Percentiles rank a stretch among this genome's conserved stretches.
Conservation (phyloP, 306 rosid genomes). For the Lathyrus tuberosus region DNA sequence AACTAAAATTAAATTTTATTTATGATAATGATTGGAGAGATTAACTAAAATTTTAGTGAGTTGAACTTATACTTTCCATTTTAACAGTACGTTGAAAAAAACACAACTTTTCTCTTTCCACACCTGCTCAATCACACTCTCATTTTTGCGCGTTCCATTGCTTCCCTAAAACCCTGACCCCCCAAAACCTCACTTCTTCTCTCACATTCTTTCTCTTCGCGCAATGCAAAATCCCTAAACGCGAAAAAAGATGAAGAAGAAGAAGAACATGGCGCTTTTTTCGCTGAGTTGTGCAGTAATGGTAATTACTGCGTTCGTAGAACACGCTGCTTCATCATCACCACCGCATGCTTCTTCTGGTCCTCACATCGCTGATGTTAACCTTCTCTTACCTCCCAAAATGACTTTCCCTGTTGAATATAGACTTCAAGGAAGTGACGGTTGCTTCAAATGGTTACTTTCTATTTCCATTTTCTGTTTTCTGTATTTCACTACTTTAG, state of each 20-base stretch:
- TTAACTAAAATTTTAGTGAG: no score
- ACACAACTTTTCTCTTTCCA: background rate
- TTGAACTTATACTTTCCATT: no score
- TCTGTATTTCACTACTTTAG: background rate
- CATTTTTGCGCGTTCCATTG: background rate
- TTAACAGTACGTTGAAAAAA: background rate
- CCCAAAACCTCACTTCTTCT: conserved; percentile 3
- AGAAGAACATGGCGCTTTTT: conserved; percentile 4
- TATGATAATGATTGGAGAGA: no score
- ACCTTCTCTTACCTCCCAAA: conserved; percentile 79
- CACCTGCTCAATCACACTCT: background rate
- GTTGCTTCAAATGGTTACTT: conserved; percentile 84
- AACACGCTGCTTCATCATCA: conserved; percentile 30
- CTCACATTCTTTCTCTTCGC: background rate
- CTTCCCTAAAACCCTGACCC: conserved; percentile 34
- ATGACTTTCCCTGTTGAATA: conserved; percentile 84
- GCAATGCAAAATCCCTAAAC: conserved; percentile 1
- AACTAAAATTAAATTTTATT: no score
- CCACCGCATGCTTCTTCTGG: conserved; percentile 58
- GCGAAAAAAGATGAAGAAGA: conserved; percentile 12
- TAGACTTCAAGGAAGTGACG: conserved; percentile 88
- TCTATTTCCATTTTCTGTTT: background rate
- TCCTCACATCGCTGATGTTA: conserved; percentile 90
- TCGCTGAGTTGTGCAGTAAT: conserved; percentile 9
- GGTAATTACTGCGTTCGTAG: background rate